phyloP scores from a whole-genome alignment of 768 basidiomycete genomes.

The Amanita muscaria region DNA sequence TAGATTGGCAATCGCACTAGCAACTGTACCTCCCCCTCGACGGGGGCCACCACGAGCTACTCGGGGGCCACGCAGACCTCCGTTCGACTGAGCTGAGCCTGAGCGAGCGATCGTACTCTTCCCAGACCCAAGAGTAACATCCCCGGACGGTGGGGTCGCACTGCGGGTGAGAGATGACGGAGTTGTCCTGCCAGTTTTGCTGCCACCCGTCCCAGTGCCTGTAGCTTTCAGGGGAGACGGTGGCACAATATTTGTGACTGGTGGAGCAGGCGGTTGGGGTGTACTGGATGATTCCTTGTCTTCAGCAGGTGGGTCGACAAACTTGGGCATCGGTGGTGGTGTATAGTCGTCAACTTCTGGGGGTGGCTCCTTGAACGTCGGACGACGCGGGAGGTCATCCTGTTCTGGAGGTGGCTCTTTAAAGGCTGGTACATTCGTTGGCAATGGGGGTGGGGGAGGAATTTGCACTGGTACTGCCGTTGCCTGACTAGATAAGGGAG shows the following conservation, averaged over 20 bases:
- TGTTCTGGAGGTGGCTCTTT: conserved; percentile 55
- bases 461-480: conserved; percentile 18
- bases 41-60: conserved; percentile 36
- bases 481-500: conserved; percentile 11
- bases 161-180: conserved; percentile 26
- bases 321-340: conserved; percentile 28
- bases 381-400: conserved; percentile 28
- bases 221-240: conserved; percentile 41
- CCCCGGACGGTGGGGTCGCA: conserved; percentile 36
- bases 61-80: conserved; percentile 40
- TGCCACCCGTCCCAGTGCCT: conserved; percentile 14
- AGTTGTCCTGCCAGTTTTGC: conserved; percentile 3
- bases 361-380: conserved; percentile 55
- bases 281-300: conserved; percentile 28
- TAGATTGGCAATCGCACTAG: conserved; percentile 47
- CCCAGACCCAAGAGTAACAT: conserved; percentile 26
- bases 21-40: conserved; percentile 35
- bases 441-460: conserved; percentile 23
- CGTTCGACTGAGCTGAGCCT: conserved; percentile 30
- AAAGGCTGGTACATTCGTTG: conserved; percentile 25
- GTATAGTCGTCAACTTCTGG: conserved; percentile 45
- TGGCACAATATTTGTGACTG: conserved; percentile 39
- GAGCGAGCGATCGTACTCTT: conserved; percentile 38
- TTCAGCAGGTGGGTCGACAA: conserved; percentile 55
- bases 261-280: conserved; percentile 22